Conservation (phyloP, 2,329 filamentous ascomycete species). For the Stachybotrys echinatus region DNA sequence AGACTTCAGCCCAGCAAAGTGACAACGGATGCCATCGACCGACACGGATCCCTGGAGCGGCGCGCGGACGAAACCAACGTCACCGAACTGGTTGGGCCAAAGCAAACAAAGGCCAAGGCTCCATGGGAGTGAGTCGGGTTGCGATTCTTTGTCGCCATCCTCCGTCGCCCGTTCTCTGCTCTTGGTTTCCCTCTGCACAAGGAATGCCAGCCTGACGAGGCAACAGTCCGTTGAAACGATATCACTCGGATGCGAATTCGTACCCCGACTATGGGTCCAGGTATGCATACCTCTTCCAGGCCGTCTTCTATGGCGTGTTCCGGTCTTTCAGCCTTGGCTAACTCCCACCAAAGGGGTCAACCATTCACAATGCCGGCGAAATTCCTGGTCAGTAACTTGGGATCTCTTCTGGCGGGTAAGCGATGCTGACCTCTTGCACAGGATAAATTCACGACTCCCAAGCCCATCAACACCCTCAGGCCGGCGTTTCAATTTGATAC, state of each 20-base stretch:
- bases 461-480: neutral
- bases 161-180: neutral
- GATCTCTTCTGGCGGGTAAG: neutral
- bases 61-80: conserved; percentile 9
- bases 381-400: conserved; percentile 6
- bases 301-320: too few relatives aligned
- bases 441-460: neutral
- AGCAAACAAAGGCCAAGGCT: conserved; percentile 5
- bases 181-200: neutral
- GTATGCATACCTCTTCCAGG: too few relatives aligned
- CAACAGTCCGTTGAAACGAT: conserved; percentile 24
- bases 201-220: conserved; percentile 1
- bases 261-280: conserved; percentile 37
- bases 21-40: neutral
- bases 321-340: conserved; percentile 5
- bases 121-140: conserved; percentile 24
- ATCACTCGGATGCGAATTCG: conserved; percentile 29
- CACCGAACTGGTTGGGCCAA: neutral
- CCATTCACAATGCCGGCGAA: neutral
- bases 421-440: neutral
- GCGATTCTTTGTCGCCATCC: conserved; percentile 3
- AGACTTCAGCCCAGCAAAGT: neutral
- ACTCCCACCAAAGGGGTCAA: conserved; percentile 11
- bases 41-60: conserved; percentile 20
- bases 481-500: too few relatives aligned